Evolutionary conservation across 106 monocot genomes (phyloP), one percentile per base, ranked within the genome.

Genomic region (Chionographis japonica): DNA sequence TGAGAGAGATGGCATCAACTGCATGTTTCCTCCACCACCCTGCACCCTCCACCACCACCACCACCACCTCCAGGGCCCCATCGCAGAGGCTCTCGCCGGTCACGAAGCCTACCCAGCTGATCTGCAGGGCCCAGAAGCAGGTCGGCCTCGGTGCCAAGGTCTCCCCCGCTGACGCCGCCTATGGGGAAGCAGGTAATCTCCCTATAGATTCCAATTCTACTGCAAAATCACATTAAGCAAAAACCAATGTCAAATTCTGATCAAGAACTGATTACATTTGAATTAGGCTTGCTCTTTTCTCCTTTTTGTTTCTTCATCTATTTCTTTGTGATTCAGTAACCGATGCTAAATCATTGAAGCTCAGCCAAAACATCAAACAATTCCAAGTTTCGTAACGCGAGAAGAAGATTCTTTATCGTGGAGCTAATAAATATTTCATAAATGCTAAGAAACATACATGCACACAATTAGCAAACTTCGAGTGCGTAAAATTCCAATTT

Each of bases 1-100:
- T 16, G 35, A 62, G 59, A 83, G 56, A 71, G 52, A 91, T 88
- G 92, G 86, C 92, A 50, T 86, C 95, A 10, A 82, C 95, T 35
- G 68, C 89, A 12, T 97, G 86, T 80, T 85, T 97, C 82, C 84
- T 89, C 72, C 93, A 90, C 84, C 83, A 86, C 67, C 81, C 68
- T 38, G 82, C 67, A 15, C 82, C 84, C 49, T 78, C 92, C 18
- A 74, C 90, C 75, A 43, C 78, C 50, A 20, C n/a, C n/a, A n/a
- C 75, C 37, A n/a, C 67, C 19, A 40, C 80, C 13, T 37, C 80
- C 58, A 64, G 61, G 37, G 60, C 70, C 56, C 20, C 78, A 0
- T 71, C 74, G 8, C 77, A 63, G 52, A 68, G 86, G 55, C 52
- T 52, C 19, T n/a, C 16, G 42, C 67, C 77, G 2, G 56, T 7